These are phyloP conservation scores for Zizania latifolia DNA, from an alignment of 176 grass and related monocot species.

Conservation along the genomic window DNA sequence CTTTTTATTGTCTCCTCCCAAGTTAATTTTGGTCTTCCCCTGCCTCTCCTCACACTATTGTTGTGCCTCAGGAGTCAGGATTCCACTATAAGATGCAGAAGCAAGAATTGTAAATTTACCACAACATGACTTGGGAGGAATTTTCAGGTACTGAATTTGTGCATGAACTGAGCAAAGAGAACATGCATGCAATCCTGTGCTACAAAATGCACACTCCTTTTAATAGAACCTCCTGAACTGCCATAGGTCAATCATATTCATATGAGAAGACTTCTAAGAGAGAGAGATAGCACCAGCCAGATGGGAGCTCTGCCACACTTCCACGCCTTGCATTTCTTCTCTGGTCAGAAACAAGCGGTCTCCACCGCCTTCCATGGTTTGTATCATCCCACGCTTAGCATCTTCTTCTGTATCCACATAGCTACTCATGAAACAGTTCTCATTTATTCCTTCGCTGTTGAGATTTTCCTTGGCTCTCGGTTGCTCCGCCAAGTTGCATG, in stretches of 20 bases:
- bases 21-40: no score
- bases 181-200: slow-evolving; percentile 5
- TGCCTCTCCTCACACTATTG: no score
- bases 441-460: slow-evolving; percentile 15
- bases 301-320: slow-evolving; percentile 78
- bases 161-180: slow-evolving; percentile 2
- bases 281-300: slow-evolving; percentile 45
- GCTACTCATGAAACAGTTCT: slow-evolving; percentile 40
- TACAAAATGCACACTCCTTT: neutral
- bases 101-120: slow-evolving; percentile 11
- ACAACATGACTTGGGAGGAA: slow-evolving; percentile 3
- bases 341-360: slow-evolving; percentile 78
- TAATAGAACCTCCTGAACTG: neutral
- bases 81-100: slow-evolving; percentile 26
- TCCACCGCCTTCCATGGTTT: slow-evolving; percentile 64
- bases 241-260: neutral
- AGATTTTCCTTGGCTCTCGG: neutral
- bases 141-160: neutral
- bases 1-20: no score
- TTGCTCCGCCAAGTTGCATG: slow-evolving; percentile 7
- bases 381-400: slow-evolving; percentile 52
- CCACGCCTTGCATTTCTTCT: slow-evolving; percentile 46
- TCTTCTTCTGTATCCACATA: slow-evolving; percentile 72
- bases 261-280: neutral
- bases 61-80: no score